phyloP scores from a whole-genome alignment of 164 flowering plant genomes.

The Hamamelis virginiana region DNA sequence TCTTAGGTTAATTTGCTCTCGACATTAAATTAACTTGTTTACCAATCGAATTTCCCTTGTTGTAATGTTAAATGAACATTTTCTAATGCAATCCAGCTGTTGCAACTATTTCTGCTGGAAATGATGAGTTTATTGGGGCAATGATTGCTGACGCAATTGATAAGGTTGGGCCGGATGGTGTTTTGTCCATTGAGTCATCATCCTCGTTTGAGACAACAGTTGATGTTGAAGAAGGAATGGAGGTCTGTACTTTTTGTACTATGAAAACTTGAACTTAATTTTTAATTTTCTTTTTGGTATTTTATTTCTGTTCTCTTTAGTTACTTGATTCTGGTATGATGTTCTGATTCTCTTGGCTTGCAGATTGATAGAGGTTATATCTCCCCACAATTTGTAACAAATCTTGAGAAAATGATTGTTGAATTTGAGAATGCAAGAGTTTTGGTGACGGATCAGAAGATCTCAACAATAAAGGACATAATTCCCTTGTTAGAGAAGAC shows the following conservation, averaged over 20 bases:
- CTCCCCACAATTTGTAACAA: slow-evolving; percentile 98
- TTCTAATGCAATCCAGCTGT: slow-evolving; percentile 49
- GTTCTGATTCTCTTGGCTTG: slow-evolving; percentile 5
- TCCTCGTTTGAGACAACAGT: slow-evolving; percentile 98
- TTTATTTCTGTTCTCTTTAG: background rate
- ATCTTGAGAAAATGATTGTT: slow-evolving; percentile 76
- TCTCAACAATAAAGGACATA: slow-evolving; percentile 82
- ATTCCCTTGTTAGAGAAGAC: slow-evolving; percentile 68
- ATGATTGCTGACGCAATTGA: slow-evolving; percentile 99
- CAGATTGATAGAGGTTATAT: slow-evolving; percentile 98
- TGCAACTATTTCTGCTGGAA: slow-evolving; percentile 96
- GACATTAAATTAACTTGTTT: background rate
- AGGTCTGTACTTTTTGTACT: slow-evolving; percentile 46
- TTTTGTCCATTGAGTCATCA: slow-evolving; percentile 95
- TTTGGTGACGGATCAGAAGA: slow-evolving; percentile 89
- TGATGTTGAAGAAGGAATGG: slow-evolving; percentile 98
- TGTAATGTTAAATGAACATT: background rate
- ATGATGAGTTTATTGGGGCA: slow-evolving; percentile 82
- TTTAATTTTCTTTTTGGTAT: background rate
- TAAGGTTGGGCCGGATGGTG: slow-evolving; percentile 99
- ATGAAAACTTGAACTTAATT: background rate
- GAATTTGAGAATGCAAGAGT: slow-evolving; percentile 96
- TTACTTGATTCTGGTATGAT: background rate
- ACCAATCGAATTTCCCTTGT: background rate
- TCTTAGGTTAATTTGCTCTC: background rate